These are phyloP conservation scores for Globisporangium irregulare DNA, from an alignment of 352 stramenopile species.

Conservation along the genomic window DNA sequence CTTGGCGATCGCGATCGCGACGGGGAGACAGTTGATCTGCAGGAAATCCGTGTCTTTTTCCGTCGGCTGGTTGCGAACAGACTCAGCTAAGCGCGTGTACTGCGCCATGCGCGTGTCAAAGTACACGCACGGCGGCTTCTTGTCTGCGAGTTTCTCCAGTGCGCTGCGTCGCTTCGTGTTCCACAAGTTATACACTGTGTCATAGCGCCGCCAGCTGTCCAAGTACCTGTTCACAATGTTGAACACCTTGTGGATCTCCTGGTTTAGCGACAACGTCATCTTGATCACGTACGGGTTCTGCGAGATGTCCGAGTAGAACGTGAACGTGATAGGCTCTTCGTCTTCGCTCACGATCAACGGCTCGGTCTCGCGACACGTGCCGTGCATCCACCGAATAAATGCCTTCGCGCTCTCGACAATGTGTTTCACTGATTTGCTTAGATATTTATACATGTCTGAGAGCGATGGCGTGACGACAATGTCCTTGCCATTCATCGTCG, in stretches of 20 bases:
- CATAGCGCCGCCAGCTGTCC: slow-evolving; percentile 92
- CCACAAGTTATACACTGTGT: slow-evolving; percentile 94
- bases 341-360: slow-evolving; percentile 89
- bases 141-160: slow-evolving; percentile 91
- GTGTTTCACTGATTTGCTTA: slow-evolving; percentile 93
- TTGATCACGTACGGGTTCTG: slow-evolving; percentile 95
- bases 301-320: slow-evolving; percentile 95
- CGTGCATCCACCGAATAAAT: slow-evolving; percentile 95
- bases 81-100: slow-evolving; percentile 88
- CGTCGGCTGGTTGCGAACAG: slow-evolving; percentile 82
- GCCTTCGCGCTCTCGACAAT: slow-evolving; percentile 93
- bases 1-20: slow-evolving; percentile 88
- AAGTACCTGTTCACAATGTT: slow-evolving; percentile 94
- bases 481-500: slow-evolving; percentile 94
- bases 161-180: slow-evolving; percentile 89
- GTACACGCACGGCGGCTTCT: slow-evolving; percentile 91
- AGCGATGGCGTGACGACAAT: slow-evolving; percentile 93
- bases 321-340: slow-evolving; percentile 93
- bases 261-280: slow-evolving; percentile 92
- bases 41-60: slow-evolving; percentile 95
- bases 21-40: slow-evolving; percentile 90
- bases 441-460: slow-evolving; percentile 95
- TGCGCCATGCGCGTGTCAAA: slow-evolving; percentile 93
- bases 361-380: slow-evolving; percentile 90
- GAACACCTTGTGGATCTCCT: slow-evolving; percentile 94